Base-by-base conservation (phyloP, 495 filamentous ascomycete genomes). In the Hypoxylon lienhwacheense region DNA sequence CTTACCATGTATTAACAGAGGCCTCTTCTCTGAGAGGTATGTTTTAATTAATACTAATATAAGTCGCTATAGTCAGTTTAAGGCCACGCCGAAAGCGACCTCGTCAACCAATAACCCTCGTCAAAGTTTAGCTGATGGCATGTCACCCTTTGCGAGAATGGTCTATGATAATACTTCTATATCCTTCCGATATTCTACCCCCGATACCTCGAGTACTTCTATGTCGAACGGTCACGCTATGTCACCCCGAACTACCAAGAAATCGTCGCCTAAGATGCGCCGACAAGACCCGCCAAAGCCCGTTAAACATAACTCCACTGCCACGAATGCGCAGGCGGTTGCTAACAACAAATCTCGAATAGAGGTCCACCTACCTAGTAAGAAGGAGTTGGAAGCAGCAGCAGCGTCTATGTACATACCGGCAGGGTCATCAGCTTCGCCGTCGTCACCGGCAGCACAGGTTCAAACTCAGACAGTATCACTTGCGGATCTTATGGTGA, bases 11-110 rank as follows among this genome's bases (percentile, higher is more conserved):
- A 2, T 6, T 1, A 11, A 5, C 7, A 12, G 8, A 11, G 24
- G 26, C 39, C 39, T 31, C 15, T 17, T 5, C 12, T 32, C 14
- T n/a, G n/a, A n/a, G n/a, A n/a, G n/a, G n/a, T n/a, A n/a, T n/a
- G n/a, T n/a, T n/a, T 29, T 28, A 49, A 50, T 2, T 31, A 17
- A 64, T 39, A 33, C 68, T 61, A 43, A 39, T 39, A 24, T 15
- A 36, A n/a, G 37, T 46, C 26, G 29, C 4, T 34, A 39, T 59
- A 91, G 89, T 69, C 82, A 85, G 60, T 91, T 91, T 73, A 90
- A 89, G 65, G 70, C 68, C 5, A 69, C 70, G 19, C 71, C 73
- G 14, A 71, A 55, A 47, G 2, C 40, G 33, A 12, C 46, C 10
- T 11, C 43, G 20, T 28, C 47, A 17, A 16, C 25, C 26, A 66